Percentiles rank a stretch among this genome's conserved stretches.
Evolutionary conservation across 108 stramenopile genomes (phyloP).

Genomic region (Cyclostephanos tholiformis): DNA sequence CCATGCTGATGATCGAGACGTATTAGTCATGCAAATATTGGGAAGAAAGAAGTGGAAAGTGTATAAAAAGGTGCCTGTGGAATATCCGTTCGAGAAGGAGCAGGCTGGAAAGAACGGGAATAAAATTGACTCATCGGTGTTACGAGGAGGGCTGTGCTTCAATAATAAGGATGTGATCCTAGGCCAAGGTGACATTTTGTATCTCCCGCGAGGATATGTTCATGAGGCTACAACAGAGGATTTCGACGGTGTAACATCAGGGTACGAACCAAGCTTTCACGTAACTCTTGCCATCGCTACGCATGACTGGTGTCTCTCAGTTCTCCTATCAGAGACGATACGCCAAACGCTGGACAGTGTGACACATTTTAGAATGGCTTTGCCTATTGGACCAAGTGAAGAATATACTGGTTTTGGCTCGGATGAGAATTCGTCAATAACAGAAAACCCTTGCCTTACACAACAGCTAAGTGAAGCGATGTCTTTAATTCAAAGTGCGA

Average conservation of each 20-base stretch:
- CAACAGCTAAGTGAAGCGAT: constrained; percentile 25
- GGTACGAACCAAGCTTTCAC: constrained; percentile 65
- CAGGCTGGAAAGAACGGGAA: constrained; percentile 86
- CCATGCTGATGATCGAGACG: constrained; percentile 92
- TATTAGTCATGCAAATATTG: constrained; percentile 77
- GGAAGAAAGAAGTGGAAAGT: constrained; percentile 84
- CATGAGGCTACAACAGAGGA: constrained; percentile 68
- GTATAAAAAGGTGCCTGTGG: constrained; percentile 64
- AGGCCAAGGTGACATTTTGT: constrained; percentile 78
- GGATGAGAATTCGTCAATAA: not conserved
- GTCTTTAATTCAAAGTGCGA: constrained; percentile 19
- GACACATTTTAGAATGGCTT: constrained; percentile 53
- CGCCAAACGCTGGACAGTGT: constrained; percentile 36
- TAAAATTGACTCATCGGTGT: constrained; percentile 52
- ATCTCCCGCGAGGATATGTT: constrained; percentile 87
- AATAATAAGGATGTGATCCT: constrained; percentile 44
- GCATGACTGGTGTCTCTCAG: constrained; percentile 85
- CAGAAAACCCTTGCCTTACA: constrained; percentile 14
- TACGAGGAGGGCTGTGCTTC: constrained; percentile 53
- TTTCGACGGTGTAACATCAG: constrained; percentile 10
- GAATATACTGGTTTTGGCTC: constrained; percentile 12
- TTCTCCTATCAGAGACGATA: constrained; percentile 44
- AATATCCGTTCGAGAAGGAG: constrained; percentile 77
- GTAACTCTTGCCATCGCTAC: constrained; percentile 81
- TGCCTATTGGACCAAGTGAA: constrained; percentile 40